These are phyloP conservation scores for Colletotrichum tofieldiae DNA, from an alignment of 2,329 filamentous ascomycete species.

Conservation along the genomic window DNA sequence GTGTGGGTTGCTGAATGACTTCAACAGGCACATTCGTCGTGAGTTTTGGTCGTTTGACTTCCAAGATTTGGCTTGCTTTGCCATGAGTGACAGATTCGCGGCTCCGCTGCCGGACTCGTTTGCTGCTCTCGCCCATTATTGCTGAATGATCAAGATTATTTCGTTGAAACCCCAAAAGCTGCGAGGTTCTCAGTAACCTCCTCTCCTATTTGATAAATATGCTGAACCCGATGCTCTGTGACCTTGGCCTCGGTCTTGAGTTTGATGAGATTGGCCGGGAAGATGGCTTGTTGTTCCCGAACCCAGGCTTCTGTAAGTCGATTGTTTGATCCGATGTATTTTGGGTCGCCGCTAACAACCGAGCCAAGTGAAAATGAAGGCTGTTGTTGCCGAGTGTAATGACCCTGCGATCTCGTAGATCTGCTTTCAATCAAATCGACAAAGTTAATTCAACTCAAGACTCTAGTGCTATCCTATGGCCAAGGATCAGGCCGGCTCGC, in stretches of 20 bases:
- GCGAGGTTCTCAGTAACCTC: constrained; percentile 36
- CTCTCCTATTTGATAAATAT: constrained; percentile 34
- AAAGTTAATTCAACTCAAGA: constrained; percentile 4
- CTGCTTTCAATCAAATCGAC: constrained; percentile 7
- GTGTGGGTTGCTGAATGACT: constrained; percentile 30
- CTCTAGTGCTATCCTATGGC: background rate
- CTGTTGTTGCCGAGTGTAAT: constrained; percentile 40
- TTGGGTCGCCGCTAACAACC: constrained; percentile 37
- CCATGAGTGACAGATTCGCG: constrained; percentile 29
- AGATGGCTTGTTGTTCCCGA: constrained; percentile 37
- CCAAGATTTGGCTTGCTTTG: constrained; percentile 20
- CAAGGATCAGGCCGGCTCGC: constrained; percentile 5
- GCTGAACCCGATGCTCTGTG: constrained; percentile 32
- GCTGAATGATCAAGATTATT: constrained; percentile 3
- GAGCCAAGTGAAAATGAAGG: constrained; percentile 37
- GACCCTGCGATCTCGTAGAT: constrained; percentile 43
- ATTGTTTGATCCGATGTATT: constrained; percentile 31
- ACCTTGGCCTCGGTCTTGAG: constrained; percentile 35
- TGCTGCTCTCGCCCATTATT: constrained; percentile 40
- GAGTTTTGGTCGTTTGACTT: constrained; percentile 37
- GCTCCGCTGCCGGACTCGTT: constrained; percentile 41
- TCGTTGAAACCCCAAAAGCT: constrained; percentile 21
- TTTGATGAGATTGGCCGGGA: constrained; percentile 38
- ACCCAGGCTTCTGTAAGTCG: constrained; percentile 41
- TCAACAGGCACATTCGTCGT: constrained; percentile 34